Evolutionary conservation across 176 grass and related monocot species (phyloP), one percentile per base, ranked within the genome.

Genomic region (Hordeum marinum): DNA sequence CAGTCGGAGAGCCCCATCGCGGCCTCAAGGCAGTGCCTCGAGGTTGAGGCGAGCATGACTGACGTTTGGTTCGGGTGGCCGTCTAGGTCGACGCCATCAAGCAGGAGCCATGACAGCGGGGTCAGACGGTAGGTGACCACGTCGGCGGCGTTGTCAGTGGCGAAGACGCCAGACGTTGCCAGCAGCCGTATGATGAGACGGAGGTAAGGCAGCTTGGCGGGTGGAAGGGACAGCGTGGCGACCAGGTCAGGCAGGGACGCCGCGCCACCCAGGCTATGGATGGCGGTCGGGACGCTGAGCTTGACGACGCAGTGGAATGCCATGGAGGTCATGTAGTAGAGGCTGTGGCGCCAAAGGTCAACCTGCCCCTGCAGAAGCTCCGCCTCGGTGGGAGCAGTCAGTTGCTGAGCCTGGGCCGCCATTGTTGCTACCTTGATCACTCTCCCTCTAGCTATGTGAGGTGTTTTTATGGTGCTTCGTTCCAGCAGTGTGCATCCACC

Each of bases 101-200:
- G 78, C 5, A 90, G 58, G 52, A 75, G 80, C 11, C 13, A 29
- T 0, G 92, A 90, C 5, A 80, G 0, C 2, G 61, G 78, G 4
- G 86, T 86, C 23, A 88, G 82, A 27, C 59, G 26, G 84, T 90
- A 94, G 4, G 10, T 57, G 1, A 7, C 80, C 11, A 11, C 70
- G 3, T 10, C 64, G 4, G 50, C 4, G 8, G 36, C 15, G 13
- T 24, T 23, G 4, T 68, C 79, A 0, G 18, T 2, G 36, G 68
- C 36, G n/a, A 88, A 80, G 82, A 82, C 32, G 42, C 83, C 82
- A 13, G 65, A 31, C 7, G 35, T 45, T 10, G 74, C 67, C 37
- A 93, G 73, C 23, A 84, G 12, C 31, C 87, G 87, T 84, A 93
- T 84, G 14, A 93, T 45, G 58, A 85, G 88, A 12, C 36, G 45